phyloP scores from a whole-genome alignment of 139 green algal species.

The Chlamydomonas sp. region DNA sequence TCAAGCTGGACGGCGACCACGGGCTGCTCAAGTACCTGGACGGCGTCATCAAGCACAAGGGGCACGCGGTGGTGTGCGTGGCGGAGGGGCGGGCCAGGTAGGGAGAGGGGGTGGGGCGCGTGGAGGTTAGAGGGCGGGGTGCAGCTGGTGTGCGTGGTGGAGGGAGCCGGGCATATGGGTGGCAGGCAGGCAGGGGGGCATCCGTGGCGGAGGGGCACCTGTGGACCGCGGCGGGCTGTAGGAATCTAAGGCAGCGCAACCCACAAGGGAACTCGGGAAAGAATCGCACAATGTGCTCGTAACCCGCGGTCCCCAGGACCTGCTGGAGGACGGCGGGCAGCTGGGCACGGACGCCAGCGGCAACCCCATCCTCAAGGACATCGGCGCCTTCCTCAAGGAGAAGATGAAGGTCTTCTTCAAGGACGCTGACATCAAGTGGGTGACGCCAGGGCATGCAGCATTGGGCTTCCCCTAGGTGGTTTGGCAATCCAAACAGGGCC shows the following conservation, averaged over 20 bases:
- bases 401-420: slow-evolving; percentile 58
- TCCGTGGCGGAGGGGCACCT: neutral
- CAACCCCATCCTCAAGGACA: slow-evolving; percentile 75
- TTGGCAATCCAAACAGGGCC: too few relatives aligned
- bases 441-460: too few relatives aligned
- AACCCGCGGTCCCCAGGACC: slow-evolving; percentile 37
- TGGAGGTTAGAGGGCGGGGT: neutral
- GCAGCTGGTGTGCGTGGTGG: slow-evolving; percentile 73
- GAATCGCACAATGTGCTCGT: too few relatives aligned
- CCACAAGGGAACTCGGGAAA: too few relatives aligned
- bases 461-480: too few relatives aligned
- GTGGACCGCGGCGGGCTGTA: too few relatives aligned
- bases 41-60: slow-evolving; percentile 81
- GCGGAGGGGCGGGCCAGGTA: slow-evolving; percentile 76
- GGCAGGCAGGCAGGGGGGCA: neutral
- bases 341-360: slow-evolving; percentile 64
- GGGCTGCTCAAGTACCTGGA: slow-evolving; percentile 88
- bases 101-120: neutral
- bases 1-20: slow-evolving; percentile 82
- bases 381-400: slow-evolving; percentile 57
- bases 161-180: slow-evolving; percentile 66
- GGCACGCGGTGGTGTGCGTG: slow-evolving; percentile 81
- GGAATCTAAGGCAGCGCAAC: too few relatives aligned
- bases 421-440: slow-evolving; percentile 54
- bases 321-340: slow-evolving; percentile 47